Base-by-base conservation (phyloP, 192 early-diverging fungal genomes). In the Coemansia sp. region DNA sequence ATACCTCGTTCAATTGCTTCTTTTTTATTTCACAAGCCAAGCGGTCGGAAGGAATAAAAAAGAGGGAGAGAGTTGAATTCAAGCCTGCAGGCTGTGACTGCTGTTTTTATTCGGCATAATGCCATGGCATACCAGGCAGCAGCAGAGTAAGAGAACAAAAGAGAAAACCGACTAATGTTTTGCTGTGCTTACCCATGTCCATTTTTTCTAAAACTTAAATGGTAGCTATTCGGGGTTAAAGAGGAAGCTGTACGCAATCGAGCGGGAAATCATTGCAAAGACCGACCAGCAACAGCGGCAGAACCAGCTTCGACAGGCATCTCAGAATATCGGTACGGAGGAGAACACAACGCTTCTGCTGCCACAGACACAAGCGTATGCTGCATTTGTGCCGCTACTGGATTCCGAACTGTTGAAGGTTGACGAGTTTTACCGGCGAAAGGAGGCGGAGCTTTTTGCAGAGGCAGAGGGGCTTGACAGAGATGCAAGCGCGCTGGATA, bases 331-430 rank as follows among this genome's bases (percentile, higher is more conserved):
- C 7, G 65, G 55, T 46, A 50, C 51, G n/a, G 76, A 65, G 32
- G 77, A 74, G 60, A 70, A 60, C 64, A 69, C 59, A 45, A 78
- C 63, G 42, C 70, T 75, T 32, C 62, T 83, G 32, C 70, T 55
- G 7, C 72, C 74, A 12, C 79, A 81, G 22, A 69, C 56, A 54
- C 75, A 72, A 64, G 71, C 76, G 20, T 75, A 77, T 39, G 71
- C 80, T 0, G 64, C 65, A 32, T 96, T 98, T 64, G 77, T 85
- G 14, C 85, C 86, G 7, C 86, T 91, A 2, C 86, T 98, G 8
- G 93, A 97, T 71, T 87, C 86, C 61, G 92, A 96, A 61, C 86
- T 98, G 40, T 85, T 86, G 60, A 94, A 94, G 71, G 93, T 98
- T 64, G 85, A 86, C 42, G 72, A 74, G 39, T 97, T 97, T 67